Evolutionary conservation across 169 alveolate genomes (phyloP).

Genomic region (Besnoitia besnoiti): DNA sequence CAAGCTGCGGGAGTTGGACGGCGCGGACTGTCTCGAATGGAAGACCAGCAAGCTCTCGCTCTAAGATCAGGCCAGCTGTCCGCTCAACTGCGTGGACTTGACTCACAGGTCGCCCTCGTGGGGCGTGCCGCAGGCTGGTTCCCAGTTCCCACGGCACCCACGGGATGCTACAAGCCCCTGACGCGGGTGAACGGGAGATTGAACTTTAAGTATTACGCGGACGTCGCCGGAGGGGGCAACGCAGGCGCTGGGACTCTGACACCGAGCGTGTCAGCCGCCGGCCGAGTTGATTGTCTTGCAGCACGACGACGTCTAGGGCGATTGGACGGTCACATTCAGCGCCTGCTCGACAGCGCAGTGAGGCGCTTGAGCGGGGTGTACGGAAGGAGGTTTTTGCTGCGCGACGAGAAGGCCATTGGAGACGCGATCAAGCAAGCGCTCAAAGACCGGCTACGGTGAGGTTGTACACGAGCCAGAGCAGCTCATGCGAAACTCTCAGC

Average conservation of each 20-base stretch:
- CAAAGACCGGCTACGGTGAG: slow-evolving; percentile 14
- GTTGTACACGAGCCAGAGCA: not conserved
- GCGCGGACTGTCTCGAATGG: too few relatives aligned
- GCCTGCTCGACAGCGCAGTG: not conserved
- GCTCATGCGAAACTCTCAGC: too few relatives aligned
- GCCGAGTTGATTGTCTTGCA: not conserved
- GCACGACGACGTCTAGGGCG: not conserved
- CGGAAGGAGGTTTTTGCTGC: not conserved
- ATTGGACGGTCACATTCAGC: not conserved
- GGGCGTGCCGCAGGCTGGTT: not conserved
- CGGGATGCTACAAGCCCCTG: not conserved
- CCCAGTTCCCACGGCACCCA: not conserved
- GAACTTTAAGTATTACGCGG: not conserved
- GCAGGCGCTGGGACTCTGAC: not conserved
- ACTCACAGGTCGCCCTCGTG: not conserved
- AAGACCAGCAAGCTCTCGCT: too few relatives aligned
- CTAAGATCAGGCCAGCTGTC: too few relatives aligned
- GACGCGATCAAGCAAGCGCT: not conserved
- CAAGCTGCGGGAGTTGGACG: too few relatives aligned
- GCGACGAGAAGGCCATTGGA: slow-evolving; percentile 16
- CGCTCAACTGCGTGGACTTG: too few relatives aligned
- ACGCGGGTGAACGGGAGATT: not conserved
- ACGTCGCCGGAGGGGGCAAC: not conserved
- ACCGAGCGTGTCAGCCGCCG: not conserved
- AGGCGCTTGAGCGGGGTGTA: slow-evolving; percentile 15